Evolutionary conservation across 495 filamentous ascomycete species (phyloP).

Genomic region (Xylaria cubensis): DNA sequence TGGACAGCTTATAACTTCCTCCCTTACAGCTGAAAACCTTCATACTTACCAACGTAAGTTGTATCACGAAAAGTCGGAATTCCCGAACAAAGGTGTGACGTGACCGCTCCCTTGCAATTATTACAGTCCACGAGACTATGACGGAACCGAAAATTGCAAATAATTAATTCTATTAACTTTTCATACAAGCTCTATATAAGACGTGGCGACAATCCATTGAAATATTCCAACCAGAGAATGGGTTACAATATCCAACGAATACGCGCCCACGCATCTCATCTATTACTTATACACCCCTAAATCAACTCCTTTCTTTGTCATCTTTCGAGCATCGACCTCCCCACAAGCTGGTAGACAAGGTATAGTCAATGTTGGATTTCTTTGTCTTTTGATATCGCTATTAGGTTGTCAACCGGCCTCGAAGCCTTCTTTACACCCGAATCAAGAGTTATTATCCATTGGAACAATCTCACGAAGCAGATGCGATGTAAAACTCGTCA

Average conservation of each 20-base stretch:
- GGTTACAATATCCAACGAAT: conserved; percentile 4
- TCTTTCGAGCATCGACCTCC: conserved; percentile 18
- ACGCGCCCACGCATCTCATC: background rate
- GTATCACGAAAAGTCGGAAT: background rate
- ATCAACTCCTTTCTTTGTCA: conserved; percentile 9
- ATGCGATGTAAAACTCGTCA: background rate
- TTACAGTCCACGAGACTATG: background rate
- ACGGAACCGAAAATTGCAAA: background rate
- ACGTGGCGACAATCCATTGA: conserved; percentile 8
- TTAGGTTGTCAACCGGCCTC: background rate
- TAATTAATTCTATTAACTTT: background rate
- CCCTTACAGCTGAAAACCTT: background rate
- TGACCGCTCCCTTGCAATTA: background rate
- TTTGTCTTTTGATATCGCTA: conserved; percentile 4
- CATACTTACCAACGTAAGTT: background rate
- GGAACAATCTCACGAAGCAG: background rate
- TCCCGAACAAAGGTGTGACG: background rate
- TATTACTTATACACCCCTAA: background rate
- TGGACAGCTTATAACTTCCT: background rate
- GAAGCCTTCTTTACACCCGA: conserved; percentile 7
- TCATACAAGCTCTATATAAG: conserved; percentile 18
- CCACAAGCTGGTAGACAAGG: conserved; percentile 18
- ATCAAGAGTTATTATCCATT: conserved; percentile 7
- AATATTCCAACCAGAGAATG: background rate
- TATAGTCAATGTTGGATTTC: background rate